Base-by-base conservation (phyloP, 2,329 filamentous ascomycete species). In the Raffaelea albimanens region DNA sequence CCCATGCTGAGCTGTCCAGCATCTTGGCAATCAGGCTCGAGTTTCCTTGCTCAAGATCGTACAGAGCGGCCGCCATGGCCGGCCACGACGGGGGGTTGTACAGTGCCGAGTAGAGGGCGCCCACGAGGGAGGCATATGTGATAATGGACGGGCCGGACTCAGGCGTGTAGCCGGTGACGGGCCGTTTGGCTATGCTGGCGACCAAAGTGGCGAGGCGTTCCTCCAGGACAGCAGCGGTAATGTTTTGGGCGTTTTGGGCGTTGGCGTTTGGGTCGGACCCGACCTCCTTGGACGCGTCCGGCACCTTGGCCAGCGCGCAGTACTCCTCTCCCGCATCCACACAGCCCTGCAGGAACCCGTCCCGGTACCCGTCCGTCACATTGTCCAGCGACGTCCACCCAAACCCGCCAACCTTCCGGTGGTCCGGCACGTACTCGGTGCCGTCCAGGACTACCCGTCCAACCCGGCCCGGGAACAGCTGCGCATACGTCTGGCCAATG, bases 341-440 rank as follows among this genome's bases (percentile, higher is more conserved):
- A 40, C 72, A 76, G 51, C 73, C 71, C 20, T 70, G 70, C 2
- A 75, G 57, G 44, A 76, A 73, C 14, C 72, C 72, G 47, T 75
- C 70, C 21, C 60, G 62, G 67, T 69, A 75, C 2, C 69, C 69
- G 50, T 75, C 57, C 1, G 71, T 74, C 7, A 61, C 66, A 50
- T 74, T 74, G 48, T 73, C 71, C 4, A 75, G 61, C 3, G 70
- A 64, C 1, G 67, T 67, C 63, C 63, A 70, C 4, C 69, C 71
- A 49, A 72, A 73, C 0, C 70, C 70, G 13, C 66, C 71, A 2
- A 71, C 59, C 7, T 64, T 49, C 9, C 71, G 67, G 41, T 73
- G 66, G 40, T 74, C 69, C 8, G 59, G 62, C 3, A 72, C 65
- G 46, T 71, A 71, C 51, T 73, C 68, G 8, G 68, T 71, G 0